Base-by-base conservation (phyloP, 2,329 filamentous ascomycete genomes). In the Aspergillus piperis region DNA sequence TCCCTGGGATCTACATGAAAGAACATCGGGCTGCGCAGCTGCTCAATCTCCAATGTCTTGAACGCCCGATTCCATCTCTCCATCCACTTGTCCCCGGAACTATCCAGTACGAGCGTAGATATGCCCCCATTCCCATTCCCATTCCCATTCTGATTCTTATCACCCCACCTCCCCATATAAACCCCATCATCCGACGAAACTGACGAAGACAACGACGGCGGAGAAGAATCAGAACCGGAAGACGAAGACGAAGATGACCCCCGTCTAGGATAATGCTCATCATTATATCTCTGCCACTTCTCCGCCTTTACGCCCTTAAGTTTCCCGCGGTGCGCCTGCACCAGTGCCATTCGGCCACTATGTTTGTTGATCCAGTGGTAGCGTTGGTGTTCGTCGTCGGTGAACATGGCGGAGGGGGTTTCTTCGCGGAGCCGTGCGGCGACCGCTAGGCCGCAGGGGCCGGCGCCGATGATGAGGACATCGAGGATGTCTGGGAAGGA, bases 1-100 rank as follows among this genome's bases (percentile, higher is more conserved):
- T 94, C 90, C 1, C 84, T 81, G 0, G 90, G 90, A 69, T 94
- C 90, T 13, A 91, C 82, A 70, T 95, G 90, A 78, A 92, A 94
- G 69, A 93, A 90, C 88, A 94, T 90, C 0, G 90, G 90, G 65
- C 89, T 92, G 15, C 90, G 83, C 41, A 95, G 78, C 67, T 92
- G 86, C 1, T 83, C 81, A 50, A 94, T 94, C 52, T 87, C 83
- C 48, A 91, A 85, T 2, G 83, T 84, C 32, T 82, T 79, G 75
- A 94, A 94, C 3, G 89, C 82, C 13, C 81, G 78, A 48, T 90
- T 85, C 90, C 90, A 94, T 42, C 86, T 82, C 8, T 82, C 76
- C 81, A 94, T 86, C 90, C 90, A 94, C 48, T 78, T 69, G 51
- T 83, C 76, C 0, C 83, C 84, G 0, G 84, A 84, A 1, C 84